Evolutionary conservation across 352 stramenopile species (phyloP).

Genomic region (Saprolegnia parasitica): DNA sequence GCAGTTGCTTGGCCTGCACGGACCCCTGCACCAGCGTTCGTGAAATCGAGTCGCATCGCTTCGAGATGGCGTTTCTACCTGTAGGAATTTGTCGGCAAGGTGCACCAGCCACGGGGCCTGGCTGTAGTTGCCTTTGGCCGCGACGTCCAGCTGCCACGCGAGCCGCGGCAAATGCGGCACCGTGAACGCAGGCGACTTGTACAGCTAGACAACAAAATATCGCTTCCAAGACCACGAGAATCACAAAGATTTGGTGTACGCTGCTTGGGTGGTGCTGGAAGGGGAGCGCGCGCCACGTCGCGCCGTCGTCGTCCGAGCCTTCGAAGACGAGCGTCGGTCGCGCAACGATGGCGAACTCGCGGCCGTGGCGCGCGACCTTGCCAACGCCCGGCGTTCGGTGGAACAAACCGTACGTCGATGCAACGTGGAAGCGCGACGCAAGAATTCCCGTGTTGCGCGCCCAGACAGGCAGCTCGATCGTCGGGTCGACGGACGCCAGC

Average conservation of each 20-base stretch:
- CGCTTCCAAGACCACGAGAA: slow-evolving; percentile 40
- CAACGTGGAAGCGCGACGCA: slow-evolving; percentile 36
- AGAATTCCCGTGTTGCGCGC: slow-evolving; percentile 1
- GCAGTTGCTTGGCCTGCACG: slow-evolving; percentile 50
- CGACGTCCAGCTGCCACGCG: slow-evolving; percentile 94
- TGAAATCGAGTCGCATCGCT: no score
- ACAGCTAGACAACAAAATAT: slow-evolving; percentile 32
- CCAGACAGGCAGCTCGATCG: slow-evolving; percentile 4
- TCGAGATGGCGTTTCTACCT: slow-evolving; percentile 23
- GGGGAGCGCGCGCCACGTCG: slow-evolving; percentile 67
- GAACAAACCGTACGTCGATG: slow-evolving; percentile 84
- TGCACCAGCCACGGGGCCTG: slow-evolving; percentile 83
- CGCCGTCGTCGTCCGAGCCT: slow-evolving; percentile 45
- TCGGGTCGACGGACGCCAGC: background rate
- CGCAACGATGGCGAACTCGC: slow-evolving; percentile 51
- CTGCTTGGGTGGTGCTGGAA: slow-evolving; percentile 87
- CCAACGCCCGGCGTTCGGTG: slow-evolving; percentile 87
- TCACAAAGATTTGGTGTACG: slow-evolving; percentile 14
- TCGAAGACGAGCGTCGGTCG: slow-evolving; percentile 88
- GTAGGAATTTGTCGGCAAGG: slow-evolving; percentile 79
- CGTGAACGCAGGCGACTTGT: slow-evolving; percentile 34
- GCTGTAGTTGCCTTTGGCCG: slow-evolving; percentile 72
- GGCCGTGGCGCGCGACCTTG: slow-evolving; percentile 31
- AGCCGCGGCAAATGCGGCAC: slow-evolving; percentile 64
- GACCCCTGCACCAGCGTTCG: slow-evolving; percentile 35